phyloP scores from a whole-genome alignment of 1,284 basidiomycete species.

The Jaminaea rosea region DNA sequence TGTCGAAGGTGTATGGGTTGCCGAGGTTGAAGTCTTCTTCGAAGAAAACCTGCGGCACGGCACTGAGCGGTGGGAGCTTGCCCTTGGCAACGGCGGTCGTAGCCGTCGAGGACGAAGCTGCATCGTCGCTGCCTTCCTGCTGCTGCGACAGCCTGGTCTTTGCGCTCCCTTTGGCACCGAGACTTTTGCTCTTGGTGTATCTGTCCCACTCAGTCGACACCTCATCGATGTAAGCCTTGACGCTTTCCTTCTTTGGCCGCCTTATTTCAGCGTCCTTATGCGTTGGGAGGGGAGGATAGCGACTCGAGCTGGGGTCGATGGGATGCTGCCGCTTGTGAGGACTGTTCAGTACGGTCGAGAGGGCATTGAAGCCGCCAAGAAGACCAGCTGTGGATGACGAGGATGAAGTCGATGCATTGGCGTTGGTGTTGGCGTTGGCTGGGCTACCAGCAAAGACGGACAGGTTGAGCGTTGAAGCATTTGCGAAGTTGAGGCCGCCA shows the following conservation, averaged over 20 bases:
- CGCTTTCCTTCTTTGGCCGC: slow-evolving; percentile 28
- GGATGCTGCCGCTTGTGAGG: slow-evolving; percentile 33
- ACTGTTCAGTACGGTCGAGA: slow-evolving; percentile 42
- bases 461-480: neutral
- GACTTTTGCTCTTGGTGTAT: slow-evolving; percentile 39
- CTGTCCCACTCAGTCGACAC: slow-evolving; percentile 38
- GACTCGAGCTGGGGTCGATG: slow-evolving; percentile 39
- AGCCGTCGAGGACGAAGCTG: neutral
- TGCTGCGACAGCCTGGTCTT: slow-evolving; percentile 12
- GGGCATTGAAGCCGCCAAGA: slow-evolving; percentile 1
- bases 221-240: slow-evolving; percentile 37
- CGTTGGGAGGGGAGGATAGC: slow-evolving; percentile 31
- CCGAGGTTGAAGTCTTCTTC: slow-evolving; percentile 71
- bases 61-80: slow-evolving; percentile 54
- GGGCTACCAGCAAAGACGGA: neutral
- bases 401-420: neutral
- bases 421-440: no score
- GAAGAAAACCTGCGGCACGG: slow-evolving; percentile 71
- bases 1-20: slow-evolving; percentile 70
- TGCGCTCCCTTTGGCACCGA: slow-evolving; percentile 21
- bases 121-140: slow-evolving; percentile 6
- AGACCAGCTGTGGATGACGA: neutral
- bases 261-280: slow-evolving; percentile 23
- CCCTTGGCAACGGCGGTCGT: slow-evolving; percentile 10
- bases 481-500: neutral